A percentile compares a stretch with the other conserved stretches of the same genome.
Evolutionary conservation across 139 green algal genomes (phyloP).

Genomic region (Chlorella ohadii): DNA sequence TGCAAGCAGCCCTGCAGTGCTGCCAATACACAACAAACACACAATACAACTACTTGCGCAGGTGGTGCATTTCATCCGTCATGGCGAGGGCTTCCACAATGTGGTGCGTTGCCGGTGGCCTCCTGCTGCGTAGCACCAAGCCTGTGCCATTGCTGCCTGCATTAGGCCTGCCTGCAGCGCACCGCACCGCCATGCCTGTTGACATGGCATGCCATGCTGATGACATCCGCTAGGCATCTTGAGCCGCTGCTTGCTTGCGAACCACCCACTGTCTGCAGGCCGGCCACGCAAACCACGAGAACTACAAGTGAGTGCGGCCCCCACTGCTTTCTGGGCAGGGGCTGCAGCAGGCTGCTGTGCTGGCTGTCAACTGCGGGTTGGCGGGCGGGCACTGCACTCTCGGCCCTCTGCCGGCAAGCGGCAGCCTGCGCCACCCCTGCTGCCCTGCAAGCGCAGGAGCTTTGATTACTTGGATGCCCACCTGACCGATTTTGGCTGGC

Average conservation of each 20-base stretch:
- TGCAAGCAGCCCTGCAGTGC: not conserved
- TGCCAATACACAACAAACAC: too few species aligned
- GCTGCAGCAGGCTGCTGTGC: too few species aligned
- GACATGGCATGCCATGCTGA: too few species aligned
- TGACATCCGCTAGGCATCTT: too few species aligned
- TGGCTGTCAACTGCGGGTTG: too few species aligned
- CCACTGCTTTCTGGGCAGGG: too few species aligned
- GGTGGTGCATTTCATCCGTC: conserved; percentile 57
- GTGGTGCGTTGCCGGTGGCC: conserved; percentile 23
- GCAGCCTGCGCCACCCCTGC: not conserved
- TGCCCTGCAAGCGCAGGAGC: conserved; percentile 30
- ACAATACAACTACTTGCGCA: conserved; percentile 28
- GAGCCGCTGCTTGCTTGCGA: not conserved
- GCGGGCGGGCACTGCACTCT: too few species aligned
- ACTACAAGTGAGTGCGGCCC: too few species aligned
- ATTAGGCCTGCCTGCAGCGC: not conserved
- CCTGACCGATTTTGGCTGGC: conserved; percentile 60
- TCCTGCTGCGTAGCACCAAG: too few species aligned
- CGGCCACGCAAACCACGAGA: too few species aligned
- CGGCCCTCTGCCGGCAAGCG: too few species aligned
- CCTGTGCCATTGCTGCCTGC: not conserved
- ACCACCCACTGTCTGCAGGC: too few species aligned
- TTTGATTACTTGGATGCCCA: conserved; percentile 56
- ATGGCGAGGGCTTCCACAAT: conserved; percentile 65
- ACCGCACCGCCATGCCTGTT: not conserved